Conservation (phyloP, 371 early-diverging fungal species). For the Parasitella parasitica region DNA sequence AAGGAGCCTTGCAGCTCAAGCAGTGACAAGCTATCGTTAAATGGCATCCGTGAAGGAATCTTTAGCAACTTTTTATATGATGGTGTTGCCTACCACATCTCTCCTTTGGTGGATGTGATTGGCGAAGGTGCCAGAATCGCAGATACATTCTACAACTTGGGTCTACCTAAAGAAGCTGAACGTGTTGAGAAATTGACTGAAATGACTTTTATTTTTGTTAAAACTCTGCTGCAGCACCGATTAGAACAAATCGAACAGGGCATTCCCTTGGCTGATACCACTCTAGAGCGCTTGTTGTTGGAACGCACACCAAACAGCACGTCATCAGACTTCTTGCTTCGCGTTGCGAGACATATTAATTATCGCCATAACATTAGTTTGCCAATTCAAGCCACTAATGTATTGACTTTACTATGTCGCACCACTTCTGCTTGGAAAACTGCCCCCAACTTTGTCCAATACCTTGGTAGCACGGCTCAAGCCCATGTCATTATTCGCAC, state of each 20-base stretch:
- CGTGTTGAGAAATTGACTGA: conserved; percentile 35
- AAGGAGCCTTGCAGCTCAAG: background rate
- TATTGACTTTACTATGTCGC: conserved; percentile 34
- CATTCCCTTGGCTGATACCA: background rate
- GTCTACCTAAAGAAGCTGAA: conserved; percentile 32
- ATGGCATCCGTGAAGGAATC: conserved; percentile 28
- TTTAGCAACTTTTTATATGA: conserved; percentile 38
- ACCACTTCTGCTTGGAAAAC: conserved; percentile 30
- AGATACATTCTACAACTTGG: conserved; percentile 24
- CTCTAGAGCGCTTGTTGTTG: conserved; percentile 25
- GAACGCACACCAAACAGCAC: conserved; percentile 17
- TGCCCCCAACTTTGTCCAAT: conserved; percentile 40
- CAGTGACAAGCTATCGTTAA: conserved; percentile 7
- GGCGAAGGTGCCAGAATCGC: conserved; percentile 36
- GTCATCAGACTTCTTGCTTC: conserved; percentile 37
- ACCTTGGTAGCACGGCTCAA: conserved; percentile 43
- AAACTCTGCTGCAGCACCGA: conserved; percentile 32
- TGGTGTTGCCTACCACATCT: conserved; percentile 36
- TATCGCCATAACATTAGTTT: conserved; percentile 33
- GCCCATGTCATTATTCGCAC: conserved; percentile 36
- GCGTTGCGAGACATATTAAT: conserved; percentile 34
- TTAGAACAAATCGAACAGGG: conserved; percentile 23
- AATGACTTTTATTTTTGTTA: conserved; percentile 36
- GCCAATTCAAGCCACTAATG: conserved; percentile 35
- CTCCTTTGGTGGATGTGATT: conserved; percentile 36